Evolutionary conservation across 345 rosid genomes (phyloP).

Genomic region (Euphorbia lathyris): DNA sequence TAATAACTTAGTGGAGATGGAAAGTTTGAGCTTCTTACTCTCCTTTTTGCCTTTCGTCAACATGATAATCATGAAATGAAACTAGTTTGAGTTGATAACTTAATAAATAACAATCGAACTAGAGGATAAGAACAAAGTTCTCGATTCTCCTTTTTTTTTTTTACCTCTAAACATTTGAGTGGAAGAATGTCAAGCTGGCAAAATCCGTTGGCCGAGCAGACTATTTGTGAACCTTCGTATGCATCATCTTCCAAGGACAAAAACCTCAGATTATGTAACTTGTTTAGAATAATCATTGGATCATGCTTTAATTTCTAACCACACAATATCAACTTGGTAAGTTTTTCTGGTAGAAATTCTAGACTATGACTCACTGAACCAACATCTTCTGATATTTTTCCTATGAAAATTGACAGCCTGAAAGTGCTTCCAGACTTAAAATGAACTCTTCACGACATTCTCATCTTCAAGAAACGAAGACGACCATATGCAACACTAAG

Average conservation of each 20-base stretch:
- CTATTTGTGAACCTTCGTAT: constrained; percentile 1
- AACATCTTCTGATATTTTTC: background rate
- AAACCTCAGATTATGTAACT: background rate
- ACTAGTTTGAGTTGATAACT: no score
- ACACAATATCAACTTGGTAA: background rate
- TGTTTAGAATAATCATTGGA: background rate
- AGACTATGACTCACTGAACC: background rate
- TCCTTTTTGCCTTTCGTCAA: no score
- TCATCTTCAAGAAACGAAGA: background rate
- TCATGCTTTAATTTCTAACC: background rate
- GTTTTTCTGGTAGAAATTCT: constrained; percentile 1
- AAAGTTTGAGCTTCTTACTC: no score
- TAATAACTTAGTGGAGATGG: no score
- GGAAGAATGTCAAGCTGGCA: constrained; percentile 1
- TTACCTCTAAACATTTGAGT: background rate
- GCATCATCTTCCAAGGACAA: background rate
- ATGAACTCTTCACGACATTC: background rate
- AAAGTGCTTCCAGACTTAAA: background rate
- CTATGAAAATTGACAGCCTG: background rate
- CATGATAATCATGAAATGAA: no score
- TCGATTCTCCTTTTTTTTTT: constrained; percentile 8
- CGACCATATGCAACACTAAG: background rate
- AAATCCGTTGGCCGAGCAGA: constrained; percentile 7
- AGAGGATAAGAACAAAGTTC: no score
- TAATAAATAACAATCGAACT: no score